Evolutionary conservation across 164 flowering plant species (phyloP).

Genomic region (Macadamia integrifolia): DNA sequence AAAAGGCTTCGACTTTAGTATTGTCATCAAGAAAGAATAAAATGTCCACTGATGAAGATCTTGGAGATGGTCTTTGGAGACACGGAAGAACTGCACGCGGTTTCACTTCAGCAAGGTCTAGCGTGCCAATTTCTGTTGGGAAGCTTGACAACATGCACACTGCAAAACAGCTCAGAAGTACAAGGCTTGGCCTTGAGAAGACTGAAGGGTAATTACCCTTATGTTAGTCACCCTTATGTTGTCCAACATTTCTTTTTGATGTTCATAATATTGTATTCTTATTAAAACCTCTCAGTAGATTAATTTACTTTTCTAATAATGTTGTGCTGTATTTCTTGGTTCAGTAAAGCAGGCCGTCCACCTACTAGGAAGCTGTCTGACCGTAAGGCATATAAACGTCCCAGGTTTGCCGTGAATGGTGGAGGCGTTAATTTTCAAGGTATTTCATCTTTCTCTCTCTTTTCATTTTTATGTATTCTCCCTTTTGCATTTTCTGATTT

Average conservation of each 20-base stretch:
- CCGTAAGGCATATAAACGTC: conserved; percentile 69
- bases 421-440: conserved; percentile 60
- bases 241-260: neutral
- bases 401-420: conserved; percentile 44
- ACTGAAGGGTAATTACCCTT: conserved; percentile 49
- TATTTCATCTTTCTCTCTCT: conserved; percentile 17
- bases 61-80: conserved; percentile 71
- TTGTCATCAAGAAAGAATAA: conserved; percentile 67
- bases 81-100: conserved; percentile 76
- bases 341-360: conserved; percentile 83
- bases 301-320: neutral
- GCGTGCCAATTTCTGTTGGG: conserved; percentile 41
- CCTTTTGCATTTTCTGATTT: too few relatives aligned
- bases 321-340: neutral
- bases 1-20: conserved; percentile 40
- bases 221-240: conserved; percentile 4
- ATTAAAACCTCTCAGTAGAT: conserved; percentile 48
- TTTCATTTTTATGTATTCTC: too few relatives aligned
- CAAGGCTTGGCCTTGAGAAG: conserved; percentile 57
- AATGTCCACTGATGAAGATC: conserved; percentile 42
- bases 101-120: conserved; percentile 45
- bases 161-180: conserved; percentile 72
- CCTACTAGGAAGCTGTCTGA: conserved; percentile 74
- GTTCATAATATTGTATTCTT: neutral
- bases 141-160: conserved; percentile 53